Evolutionary conservation across 2,329 filamentous ascomycete species (phyloP), one percentile per base, ranked within the genome.

Genomic region (Septoria linicola): DNA sequence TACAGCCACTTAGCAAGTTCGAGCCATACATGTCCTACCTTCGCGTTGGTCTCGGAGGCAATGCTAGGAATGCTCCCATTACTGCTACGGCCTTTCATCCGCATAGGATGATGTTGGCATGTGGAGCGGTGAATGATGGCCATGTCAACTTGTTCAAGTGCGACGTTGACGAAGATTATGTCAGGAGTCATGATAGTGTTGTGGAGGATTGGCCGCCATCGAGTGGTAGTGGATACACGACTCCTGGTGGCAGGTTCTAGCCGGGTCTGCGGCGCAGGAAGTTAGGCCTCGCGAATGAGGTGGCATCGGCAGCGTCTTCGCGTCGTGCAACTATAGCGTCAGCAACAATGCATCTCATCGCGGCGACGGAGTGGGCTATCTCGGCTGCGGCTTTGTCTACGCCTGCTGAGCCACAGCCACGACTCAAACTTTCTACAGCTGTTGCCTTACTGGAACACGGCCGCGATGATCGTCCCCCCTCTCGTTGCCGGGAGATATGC

Each of bases 21-120:
- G 91, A 97, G 68, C 92, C 92, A 0, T 95, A 96, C 70, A 89
- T 88, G 40, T 89, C 87, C 21, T 68, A 66, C 41, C 31, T 68
- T 41, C 59, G 64, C 32, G 56, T 62, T 41, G 59, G 61, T 23
- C 58, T 60, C 16, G 56, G 54, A n/a, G 53, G 45, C 17, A 54
- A 49, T 8, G 58, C 60, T 14, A 53, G 65, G 8, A 89, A 84
- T 66, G 82, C 85, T 5, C 87, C 93, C 1, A 95, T 99, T 59
- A 85, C 90, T 2, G 82, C 88, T 30, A 96, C 92, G 7, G 87
- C 91, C 0, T 99, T 97, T 76, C 93, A 99, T 72, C 93, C 93
- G 1, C 93, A 99, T 70, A 83, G 87, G 45, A 91, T 95, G 73
- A 85, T 96, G 70, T 79, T 99, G 55, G 91, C 89, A 30, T 93